Evolutionary conservation across 345 rosid species (phyloP), one percentile per base, ranked within the genome.

Genomic region (Ceriops decandra): DNA sequence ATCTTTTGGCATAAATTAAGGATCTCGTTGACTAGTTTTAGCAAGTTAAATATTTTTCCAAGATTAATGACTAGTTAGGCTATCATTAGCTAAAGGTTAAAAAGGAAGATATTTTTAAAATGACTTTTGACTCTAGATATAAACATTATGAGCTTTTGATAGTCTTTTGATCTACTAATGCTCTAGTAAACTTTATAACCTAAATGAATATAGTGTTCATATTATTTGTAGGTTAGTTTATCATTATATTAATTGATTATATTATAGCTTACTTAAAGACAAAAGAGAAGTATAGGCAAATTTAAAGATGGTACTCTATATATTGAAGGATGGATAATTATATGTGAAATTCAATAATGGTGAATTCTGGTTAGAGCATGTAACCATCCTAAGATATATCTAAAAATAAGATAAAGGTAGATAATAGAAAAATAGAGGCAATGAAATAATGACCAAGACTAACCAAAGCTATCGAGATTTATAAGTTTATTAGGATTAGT

Each of bases 131-230:
- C 0, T 62, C 24, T 4, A 5, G 35, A 10, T 62, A 70, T 52
- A 61, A 52, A 3, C 52, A 61, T 5, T 70, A 52, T 32, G 68
- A 70, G 19, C 60, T 58, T 31, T 19, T 38, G 49, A 58, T 68
- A 13, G 47, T 68, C 57, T 38, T 68, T 68, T 27, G 42, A 35
- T 11, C 46, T 68, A 58, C 58, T 6, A 68, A 68, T 59, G 63
- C 65, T 15, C 24, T 24, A 16, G 16, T 22, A 38, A 16, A 21
- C 5, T 68, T 57, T 22, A 58, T 57, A 36, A 13, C 16, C 2
- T 47, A 42, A 19, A 68, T 68, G 65, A 58, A 68, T 24, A 4
- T n/a, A 2, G 35, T 58, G 22, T 57, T 57, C 10, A 3, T 7
- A 26, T 0, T 27, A 3, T 57, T 11, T 57, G 16, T 68, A 2